These are phyloP conservation scores for Cytospora chrysosperma DNA, from an alignment of 2,329 filamentous ascomycete species.

Conservation along the genomic window DNA sequence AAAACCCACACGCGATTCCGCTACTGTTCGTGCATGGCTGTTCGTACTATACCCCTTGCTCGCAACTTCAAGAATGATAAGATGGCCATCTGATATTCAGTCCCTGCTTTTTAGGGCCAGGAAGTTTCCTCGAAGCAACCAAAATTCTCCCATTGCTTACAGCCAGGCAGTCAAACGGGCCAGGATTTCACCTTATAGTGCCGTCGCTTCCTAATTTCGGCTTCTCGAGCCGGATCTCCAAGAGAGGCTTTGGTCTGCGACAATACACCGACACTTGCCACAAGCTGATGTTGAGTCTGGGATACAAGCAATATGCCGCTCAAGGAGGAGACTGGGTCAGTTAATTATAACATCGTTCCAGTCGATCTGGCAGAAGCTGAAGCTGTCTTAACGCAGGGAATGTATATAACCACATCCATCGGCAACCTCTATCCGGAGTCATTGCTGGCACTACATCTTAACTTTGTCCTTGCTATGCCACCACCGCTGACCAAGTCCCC, in stretches of 20 bases:
- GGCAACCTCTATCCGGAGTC: constrained; percentile 1
- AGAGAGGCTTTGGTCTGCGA: constrained; percentile 34
- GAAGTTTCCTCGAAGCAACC: constrained; percentile 39
- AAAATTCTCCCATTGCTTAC: constrained; percentile 36
- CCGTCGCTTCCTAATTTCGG: constrained; percentile 45
- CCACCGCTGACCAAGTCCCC: background rate
- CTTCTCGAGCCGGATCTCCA: constrained; percentile 34
- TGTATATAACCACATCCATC: constrained; percentile 8
- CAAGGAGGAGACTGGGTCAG: constrained; percentile 68
- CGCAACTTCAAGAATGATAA: background rate
- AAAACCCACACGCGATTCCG: constrained; percentile 36
- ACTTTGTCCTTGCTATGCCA: constrained; percentile 6
- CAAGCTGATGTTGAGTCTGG: constrained; percentile 40
- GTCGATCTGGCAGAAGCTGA: background rate
- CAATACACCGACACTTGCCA: constrained; percentile 35
- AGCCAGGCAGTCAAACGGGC: constrained; percentile 28
- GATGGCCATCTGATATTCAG: background rate
- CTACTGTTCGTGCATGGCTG: constrained; percentile 44
- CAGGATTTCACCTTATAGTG: constrained; percentile 46
- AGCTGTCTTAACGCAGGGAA: background rate
- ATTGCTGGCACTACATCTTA: background rate
- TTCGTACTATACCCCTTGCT: background rate
- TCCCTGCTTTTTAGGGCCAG: constrained; percentile 32
- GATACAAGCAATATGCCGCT: constrained; percentile 40
- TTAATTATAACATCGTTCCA: background rate